These are phyloP conservation scores for Beauveria australis DNA, from an alignment of 2,329 filamentous ascomycete species.

Conservation along the genomic window DNA sequence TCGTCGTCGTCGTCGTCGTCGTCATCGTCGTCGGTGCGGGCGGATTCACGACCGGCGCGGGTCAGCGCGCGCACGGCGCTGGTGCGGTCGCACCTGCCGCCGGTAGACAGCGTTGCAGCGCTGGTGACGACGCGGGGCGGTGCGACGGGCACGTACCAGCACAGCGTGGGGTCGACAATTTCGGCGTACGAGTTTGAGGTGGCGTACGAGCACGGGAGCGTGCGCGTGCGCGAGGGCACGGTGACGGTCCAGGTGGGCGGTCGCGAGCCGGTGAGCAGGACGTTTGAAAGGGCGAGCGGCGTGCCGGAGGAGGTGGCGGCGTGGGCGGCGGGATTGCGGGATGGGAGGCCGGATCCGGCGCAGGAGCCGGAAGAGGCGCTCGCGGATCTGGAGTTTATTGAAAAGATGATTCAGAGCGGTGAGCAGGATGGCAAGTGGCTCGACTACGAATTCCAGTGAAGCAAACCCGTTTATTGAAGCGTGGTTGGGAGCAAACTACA, in stretches of 20 bases:
- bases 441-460: slow-evolving; percentile 30
- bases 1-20: not conserved
- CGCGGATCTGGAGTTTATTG: slow-evolving; percentile 51
- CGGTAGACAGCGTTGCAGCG: slow-evolving; percentile 59
- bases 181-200: slow-evolving; percentile 46
- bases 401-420: slow-evolving; percentile 41
- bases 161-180: slow-evolving; percentile 50
- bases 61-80: slow-evolving; percentile 49
- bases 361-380: slow-evolving; percentile 51
- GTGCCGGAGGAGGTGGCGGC: slow-evolving; percentile 53
- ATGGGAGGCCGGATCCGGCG: slow-evolving; percentile 38
- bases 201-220: slow-evolving; percentile 48
- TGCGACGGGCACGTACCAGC: slow-evolving; percentile 45
- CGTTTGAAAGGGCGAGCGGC: slow-evolving; percentile 42
- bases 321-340: slow-evolving; percentile 46
- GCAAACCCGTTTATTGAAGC: too few species aligned
- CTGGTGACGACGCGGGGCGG: slow-evolving; percentile 46
- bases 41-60: slow-evolving; percentile 31
- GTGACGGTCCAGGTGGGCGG: slow-evolving; percentile 30
- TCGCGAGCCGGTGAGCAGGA: slow-evolving; percentile 25
- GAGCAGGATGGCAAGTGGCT: slow-evolving; percentile 32
- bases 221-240: slow-evolving; percentile 39
- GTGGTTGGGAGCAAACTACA: not conserved
- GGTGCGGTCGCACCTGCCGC: slow-evolving; percentile 48
- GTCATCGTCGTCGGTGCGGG: not conserved